Base-by-base conservation (phyloP, 2,329 filamentous ascomycete genomes). In the Clonostachys rhizophaga region DNA sequence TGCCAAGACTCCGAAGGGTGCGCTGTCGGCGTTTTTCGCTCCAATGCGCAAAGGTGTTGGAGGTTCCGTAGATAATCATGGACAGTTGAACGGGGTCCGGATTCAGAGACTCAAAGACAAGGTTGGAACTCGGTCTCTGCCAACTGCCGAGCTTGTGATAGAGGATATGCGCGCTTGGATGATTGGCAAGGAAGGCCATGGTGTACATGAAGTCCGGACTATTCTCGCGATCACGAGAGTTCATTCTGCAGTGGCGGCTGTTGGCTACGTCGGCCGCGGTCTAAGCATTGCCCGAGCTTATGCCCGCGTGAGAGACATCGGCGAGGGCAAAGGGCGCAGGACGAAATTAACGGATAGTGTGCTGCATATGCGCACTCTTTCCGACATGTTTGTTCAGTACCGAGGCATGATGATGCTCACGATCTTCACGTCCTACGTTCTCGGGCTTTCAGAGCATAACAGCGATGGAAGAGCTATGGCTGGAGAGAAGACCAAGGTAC, bases 71-170 rank as follows among this genome's bases (percentile, higher is more conserved):
- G 60, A 68, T 39, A n/a, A 4, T n/a, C 24, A 14, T 2, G 45
- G 69, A 3, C 73, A 78, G 45, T 70, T 84, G 11, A 90, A 90
- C 56, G 86, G 86, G 3, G 71, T 90, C 9, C 71, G 71, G 9
- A 86, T 89, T 52, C 79, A 84, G 48, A 75, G 86, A 0, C 68
- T 91, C 14, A 90, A 91, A 66, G 79, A 80, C 61, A 91, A 90
- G 57, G 72, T 87, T 4, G 87, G 86, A 24, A 90, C 86, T 0
- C 79, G 79, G 42, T 73, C 82, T 1, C 68, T 91, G 0, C 86
- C 87, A 0, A 90, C 87, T 0, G 87, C 86, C 0, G 86, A 91
- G 60, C 73, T 91, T 1, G 83, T 85, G 50, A 71, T 87, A 4
- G 68, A 74, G 14, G 74, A 70, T n/a, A 80, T 81, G 72, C 76